Conservation (phyloP, 495 filamentous ascomycete species). For the Recurvomyces mirabilis region DNA sequence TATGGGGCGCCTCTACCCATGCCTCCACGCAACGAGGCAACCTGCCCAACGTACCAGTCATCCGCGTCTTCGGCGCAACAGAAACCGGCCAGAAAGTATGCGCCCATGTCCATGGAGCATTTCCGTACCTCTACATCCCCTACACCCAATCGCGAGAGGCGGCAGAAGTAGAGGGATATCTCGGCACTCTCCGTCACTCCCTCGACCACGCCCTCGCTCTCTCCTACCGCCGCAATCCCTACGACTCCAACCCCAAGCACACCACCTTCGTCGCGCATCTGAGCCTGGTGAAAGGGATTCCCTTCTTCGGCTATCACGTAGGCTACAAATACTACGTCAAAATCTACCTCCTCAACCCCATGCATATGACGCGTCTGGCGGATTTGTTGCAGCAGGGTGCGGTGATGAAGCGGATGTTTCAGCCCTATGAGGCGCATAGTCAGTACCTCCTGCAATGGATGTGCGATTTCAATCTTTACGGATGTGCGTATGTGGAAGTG, state of each 20-base stretch:
- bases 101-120: constrained; percentile 89
- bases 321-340: constrained; percentile 89
- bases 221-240: constrained; percentile 64
- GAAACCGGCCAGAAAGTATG: constrained; percentile 95
- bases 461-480: constrained; percentile 94
- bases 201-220: constrained; percentile 78
- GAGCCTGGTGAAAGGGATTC: constrained; percentile 80
- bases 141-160: constrained; percentile 60
- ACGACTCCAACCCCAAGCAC: constrained; percentile 42
- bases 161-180: constrained; percentile 58
- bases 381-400: constrained; percentile 78
- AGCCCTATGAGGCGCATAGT: constrained; percentile 88
- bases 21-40: constrained; percentile 40
- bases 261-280: constrained; percentile 76
- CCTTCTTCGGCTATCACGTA: constrained; percentile 90
- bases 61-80: constrained; percentile 85
- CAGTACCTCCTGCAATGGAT: constrained; percentile 93
- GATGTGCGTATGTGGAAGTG: constrained; percentile 80
- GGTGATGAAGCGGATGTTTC: constrained; percentile 68
- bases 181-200: constrained; percentile 59
- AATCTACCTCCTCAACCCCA: constrained; percentile 81
- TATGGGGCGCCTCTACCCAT: constrained; percentile 44
- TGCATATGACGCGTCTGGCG: constrained; percentile 66
- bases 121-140: constrained; percentile 87
- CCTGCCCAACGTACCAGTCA: constrained; percentile 67